Evolutionary conservation across 768 basidiomycete genomes (phyloP).

Genomic region (Rhizopogon vinicolor): DNA sequence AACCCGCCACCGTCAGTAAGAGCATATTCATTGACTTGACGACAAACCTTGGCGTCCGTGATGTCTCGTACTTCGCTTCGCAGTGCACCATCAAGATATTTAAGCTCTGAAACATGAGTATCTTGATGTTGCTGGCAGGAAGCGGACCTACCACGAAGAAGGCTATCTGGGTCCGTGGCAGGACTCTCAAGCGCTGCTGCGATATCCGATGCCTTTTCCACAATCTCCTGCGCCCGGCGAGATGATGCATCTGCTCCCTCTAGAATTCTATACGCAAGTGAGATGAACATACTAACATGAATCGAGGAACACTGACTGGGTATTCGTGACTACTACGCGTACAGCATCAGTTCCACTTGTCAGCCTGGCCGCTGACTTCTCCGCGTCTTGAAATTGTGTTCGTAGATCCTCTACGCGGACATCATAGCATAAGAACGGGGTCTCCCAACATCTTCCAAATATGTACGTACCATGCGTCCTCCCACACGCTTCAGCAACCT

Average conservation of each 20-base stretch:
- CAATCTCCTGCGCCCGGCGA: constrained; percentile 54
- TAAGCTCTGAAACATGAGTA: constrained; percentile 45
- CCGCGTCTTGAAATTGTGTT: constrained; percentile 48
- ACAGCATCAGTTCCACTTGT: constrained; percentile 57
- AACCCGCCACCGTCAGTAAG: constrained; percentile 22
- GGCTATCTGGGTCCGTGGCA: constrained; percentile 41
- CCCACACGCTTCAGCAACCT: constrained; percentile 69
- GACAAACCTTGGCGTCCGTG: constrained; percentile 47
- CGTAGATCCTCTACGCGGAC: constrained; percentile 50
- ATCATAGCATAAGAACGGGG: not conserved
- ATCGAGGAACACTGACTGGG: not conserved
- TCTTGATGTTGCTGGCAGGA: not conserved
- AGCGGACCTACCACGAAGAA: constrained; percentile 44
- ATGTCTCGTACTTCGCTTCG: constrained; percentile 58
- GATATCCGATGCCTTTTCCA: constrained; percentile 50
- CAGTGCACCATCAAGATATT: constrained; percentile 55
- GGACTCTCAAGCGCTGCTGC: constrained; percentile 53
- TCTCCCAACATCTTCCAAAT: not conserved
- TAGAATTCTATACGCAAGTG: constrained; percentile 37
- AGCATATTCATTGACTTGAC: not conserved
- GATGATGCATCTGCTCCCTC: constrained; percentile 56
- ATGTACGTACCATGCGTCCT: constrained; percentile 58
- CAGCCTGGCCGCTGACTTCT: constrained; percentile 47
- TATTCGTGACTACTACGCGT: constrained; percentile 42
- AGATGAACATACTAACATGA: not conserved